Conservation (phyloP, 768 basidiomycete genomes). For the Fistulinella prunicolor region DNA sequence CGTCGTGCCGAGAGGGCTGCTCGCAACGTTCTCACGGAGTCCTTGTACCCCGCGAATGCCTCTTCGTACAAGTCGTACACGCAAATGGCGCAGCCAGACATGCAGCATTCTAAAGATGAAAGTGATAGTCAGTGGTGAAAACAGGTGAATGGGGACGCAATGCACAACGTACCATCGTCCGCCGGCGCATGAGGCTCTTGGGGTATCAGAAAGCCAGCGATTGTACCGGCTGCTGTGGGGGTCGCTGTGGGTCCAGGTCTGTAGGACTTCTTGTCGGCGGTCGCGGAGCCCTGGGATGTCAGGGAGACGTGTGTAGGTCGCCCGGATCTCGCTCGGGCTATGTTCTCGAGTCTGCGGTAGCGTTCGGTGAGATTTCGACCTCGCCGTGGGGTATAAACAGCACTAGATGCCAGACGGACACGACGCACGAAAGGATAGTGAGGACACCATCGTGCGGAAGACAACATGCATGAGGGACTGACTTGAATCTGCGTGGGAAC, state of each 20-base stretch:
- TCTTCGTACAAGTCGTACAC: conserved; percentile 88
- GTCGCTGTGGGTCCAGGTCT: too few relatives aligned
- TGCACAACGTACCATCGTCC: conserved; percentile 53
- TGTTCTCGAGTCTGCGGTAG: conserved; percentile 54
- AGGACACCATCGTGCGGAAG: conserved; percentile 7
- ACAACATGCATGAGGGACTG: conserved; percentile 18
- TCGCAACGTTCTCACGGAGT: conserved; percentile 50
- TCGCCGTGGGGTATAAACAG: conserved; percentile 23
- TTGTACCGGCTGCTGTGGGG: conserved; percentile 6
- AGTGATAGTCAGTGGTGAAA: not conserved
- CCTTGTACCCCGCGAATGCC: conserved; percentile 58
- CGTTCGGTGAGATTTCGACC: conserved; percentile 62
- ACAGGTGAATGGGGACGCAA: not conserved
- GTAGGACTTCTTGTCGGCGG: too few relatives aligned
- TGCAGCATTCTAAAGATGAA: conserved; percentile 72
- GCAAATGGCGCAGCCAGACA: conserved; percentile 92
- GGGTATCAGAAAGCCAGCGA: conserved; percentile 46
- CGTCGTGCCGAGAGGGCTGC: conserved; percentile 42
- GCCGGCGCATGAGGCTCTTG: conserved; percentile 58
- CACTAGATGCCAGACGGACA: conserved; percentile 9
- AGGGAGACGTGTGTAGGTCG: conserved; percentile 32
- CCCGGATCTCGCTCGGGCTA: conserved; percentile 40
- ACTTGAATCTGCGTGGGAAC: too few relatives aligned
- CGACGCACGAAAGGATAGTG: not conserved
- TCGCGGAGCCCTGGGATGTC: conserved; percentile 11